Base-by-base conservation (phyloP, 257 asterid genomes). In the Sherardia arvensis region DNA sequence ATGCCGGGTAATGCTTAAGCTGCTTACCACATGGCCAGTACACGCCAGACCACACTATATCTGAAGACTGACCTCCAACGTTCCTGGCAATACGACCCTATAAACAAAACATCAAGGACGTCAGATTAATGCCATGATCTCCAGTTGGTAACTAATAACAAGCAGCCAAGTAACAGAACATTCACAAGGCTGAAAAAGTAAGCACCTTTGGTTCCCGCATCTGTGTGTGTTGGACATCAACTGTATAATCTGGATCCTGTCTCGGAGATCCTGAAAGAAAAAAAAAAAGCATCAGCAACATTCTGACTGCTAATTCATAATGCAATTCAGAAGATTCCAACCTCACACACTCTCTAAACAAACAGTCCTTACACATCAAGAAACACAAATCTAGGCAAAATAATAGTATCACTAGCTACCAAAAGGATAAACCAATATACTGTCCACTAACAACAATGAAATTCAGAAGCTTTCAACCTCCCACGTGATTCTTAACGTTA, bases 11-110 rank as follows among this genome's bases (percentile, higher is more conserved):
- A 68, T 92, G 99, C 76, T 85, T 92, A 78, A 92, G 85, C 78
- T 82, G 99, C 83, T 89, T 92, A 66, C 94, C 86, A 61, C 99
- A 92, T 56, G 84, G 61, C 97, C 97, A 92, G 62, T 96, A 73
- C 51, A 77, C 73, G 65, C 97, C 99, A 3, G 95, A 87, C 99
- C 99, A 92, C 4, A 87, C 79, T 66, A 92, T 92, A 55, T 82
- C 95, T 38, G 91, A 81, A 59, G 72, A 79, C 74, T 65, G 82
- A 49, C 86, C 84, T 77, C 79, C 81, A 69, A 81, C 71, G 73
- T 71, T 84, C 83, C 83, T 87, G 54, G 94, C 74, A 56, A 83
- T 60, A 66, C 77, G 91, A 21, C 84, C 86, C 97, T 91, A 62
- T 28, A 77, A 54, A 61, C 40, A 62, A 14, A 61, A 68, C n/a